These are phyloP conservation scores for Prunus padus DNA, from an alignment of 306 rosid genomes.

Conservation along the genomic window DNA sequence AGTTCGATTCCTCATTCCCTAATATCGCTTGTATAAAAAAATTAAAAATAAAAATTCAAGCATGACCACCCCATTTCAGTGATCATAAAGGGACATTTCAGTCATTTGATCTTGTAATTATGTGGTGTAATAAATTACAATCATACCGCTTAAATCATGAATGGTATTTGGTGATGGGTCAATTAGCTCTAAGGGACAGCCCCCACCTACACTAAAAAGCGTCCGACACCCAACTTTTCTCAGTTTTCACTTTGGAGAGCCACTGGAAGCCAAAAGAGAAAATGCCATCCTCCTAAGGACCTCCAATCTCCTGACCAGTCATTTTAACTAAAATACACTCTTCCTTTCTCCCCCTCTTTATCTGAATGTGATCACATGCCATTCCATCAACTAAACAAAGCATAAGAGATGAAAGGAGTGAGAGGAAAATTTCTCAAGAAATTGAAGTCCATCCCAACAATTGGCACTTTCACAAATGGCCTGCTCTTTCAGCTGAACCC, in stretches of 20 bases:
- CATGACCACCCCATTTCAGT: background rate
- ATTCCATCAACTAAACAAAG: slow-evolving; percentile 23
- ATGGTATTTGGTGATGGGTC: slow-evolving; percentile 64
- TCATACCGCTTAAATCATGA: slow-evolving; percentile 36
- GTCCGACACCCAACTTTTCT: slow-evolving; percentile 39
- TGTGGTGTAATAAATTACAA: slow-evolving; percentile 19
- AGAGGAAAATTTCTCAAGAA: slow-evolving; percentile 56
- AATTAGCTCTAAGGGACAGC: slow-evolving; percentile 18
- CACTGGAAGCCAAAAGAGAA: slow-evolving; percentile 36
- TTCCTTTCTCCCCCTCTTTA: slow-evolving; percentile 33
- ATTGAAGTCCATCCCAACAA: slow-evolving; percentile 54
- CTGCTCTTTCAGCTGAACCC: slow-evolving; percentile 50
- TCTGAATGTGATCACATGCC: slow-evolving; percentile 34
- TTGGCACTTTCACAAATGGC: slow-evolving; percentile 56
- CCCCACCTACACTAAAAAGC: slow-evolving; percentile 54
- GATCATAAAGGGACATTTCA: background rate
- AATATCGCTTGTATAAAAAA: no score
- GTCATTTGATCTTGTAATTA: background rate
- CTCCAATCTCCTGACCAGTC: slow-evolving; percentile 34
- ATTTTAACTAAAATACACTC: slow-evolving; percentile 29
- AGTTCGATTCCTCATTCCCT: no score
- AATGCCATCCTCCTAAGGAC: slow-evolving; percentile 32
- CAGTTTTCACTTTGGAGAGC: slow-evolving; percentile 44
- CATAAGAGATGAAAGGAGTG: slow-evolving; percentile 44
- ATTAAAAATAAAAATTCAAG: background rate